Evolutionary conservation across 495 filamentous ascomycete genomes (phyloP), one percentile per base, ranked within the genome.

Genomic region (Tuber magnatum): DNA sequence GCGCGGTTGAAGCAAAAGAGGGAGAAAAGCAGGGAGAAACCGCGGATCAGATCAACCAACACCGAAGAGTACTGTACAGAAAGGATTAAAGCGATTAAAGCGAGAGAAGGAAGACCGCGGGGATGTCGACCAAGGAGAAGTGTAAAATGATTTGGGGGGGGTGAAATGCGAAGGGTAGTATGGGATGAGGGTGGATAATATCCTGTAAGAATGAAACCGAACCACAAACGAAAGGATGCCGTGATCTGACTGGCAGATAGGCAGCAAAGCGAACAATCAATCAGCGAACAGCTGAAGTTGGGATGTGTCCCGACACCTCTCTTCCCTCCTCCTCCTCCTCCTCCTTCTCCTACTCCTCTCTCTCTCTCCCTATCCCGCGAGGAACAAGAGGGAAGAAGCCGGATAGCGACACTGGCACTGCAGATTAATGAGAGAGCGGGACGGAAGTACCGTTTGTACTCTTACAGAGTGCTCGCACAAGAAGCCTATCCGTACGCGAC

Each of bases 201-300:
- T 76, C 71, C 71, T 40, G 72, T 7, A 40, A 71, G 71, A 40
- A 43, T 75, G 71, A 78, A 72, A 77, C 28, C 16, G 69, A 56
- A 70, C 41, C 73, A 74, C 76, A 76, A 68, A 48, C 51, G 72
- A 72, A 73, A 22, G 51, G 40, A 61, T n/a, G 48, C 46, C 39
- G 32, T 20, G 69, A 71, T 75, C 76, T 79, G 77, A 75, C 69
- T 75, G 77, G 72, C 72, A 72, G 77, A 69, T 73, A 71, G 40
- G 75, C 43, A 61, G 70, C 75, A 56, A 51, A 43, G 56, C 56
- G 35, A 65, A 65, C n/a, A 61, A 51, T 0, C 46, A 61, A 61
- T 65, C 56, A 65, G 16, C 28, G 56, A 65, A 32, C 14, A 18
- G 56, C 14, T 65, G 56, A 65, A 35, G 56, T 65, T 35, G 16